phyloP scores from a whole-genome alignment of 1,284 basidiomycete species.

The Tranzscheliella williamsii region DNA sequence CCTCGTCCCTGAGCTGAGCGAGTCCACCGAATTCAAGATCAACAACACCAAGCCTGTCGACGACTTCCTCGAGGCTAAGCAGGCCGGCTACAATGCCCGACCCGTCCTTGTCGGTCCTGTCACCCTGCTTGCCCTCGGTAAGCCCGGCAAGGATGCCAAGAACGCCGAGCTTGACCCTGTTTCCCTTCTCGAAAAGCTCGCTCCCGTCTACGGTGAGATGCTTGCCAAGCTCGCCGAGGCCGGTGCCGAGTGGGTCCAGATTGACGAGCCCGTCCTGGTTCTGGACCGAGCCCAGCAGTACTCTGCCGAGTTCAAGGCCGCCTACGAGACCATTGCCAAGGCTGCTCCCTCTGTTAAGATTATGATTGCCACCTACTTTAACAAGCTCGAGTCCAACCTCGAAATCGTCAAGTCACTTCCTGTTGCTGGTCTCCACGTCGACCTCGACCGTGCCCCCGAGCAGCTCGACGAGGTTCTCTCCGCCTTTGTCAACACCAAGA shows the following conservation, averaged over 20 bases:
- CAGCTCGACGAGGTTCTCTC: conserved; percentile 84
- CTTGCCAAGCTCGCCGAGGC: conserved; percentile 87
- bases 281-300: conserved; percentile 81
- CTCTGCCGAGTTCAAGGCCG: conserved; percentile 78
- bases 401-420: conserved; percentile 90
- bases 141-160: conserved; percentile 80
- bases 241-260: conserved; percentile 90
- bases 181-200: conserved; percentile 83
- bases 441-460: conserved; percentile 82
- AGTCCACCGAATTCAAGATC: conserved; percentile 89
- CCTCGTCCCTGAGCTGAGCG: conserved; percentile 95
- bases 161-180: conserved; percentile 85
- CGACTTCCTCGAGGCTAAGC: conserved; percentile 94
- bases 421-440: conserved; percentile 91
- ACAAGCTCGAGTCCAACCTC: conserved; percentile 90
- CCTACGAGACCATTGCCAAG: conserved; percentile 80
- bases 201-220: conserved; percentile 90
- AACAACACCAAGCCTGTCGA: conserved; percentile 88
- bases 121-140: conserved; percentile 92
- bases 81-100: conserved; percentile 83
- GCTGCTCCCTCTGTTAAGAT: conserved; percentile 79
- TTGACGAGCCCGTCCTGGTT: conserved; percentile 96
- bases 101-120: conserved; percentile 95
- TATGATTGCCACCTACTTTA: conserved; percentile 88
- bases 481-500: conserved; percentile 68